These are phyloP conservation scores for Claviceps humidiphila DNA, from an alignment of 2,329 filamentous ascomycete species.

Conservation along the genomic window DNA sequence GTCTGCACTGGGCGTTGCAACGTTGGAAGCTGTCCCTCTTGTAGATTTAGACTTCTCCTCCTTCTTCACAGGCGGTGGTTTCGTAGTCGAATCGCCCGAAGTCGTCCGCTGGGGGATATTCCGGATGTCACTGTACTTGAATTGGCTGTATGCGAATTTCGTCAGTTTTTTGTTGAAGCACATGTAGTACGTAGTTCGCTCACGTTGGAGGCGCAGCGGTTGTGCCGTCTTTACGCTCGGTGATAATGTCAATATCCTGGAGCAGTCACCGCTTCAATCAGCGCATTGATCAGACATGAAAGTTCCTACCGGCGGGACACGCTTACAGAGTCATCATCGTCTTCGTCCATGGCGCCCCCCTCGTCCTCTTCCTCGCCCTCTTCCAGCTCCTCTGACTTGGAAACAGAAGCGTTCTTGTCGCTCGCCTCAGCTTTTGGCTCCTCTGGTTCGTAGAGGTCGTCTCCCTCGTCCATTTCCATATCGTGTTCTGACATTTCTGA, in stretches of 20 bases:
- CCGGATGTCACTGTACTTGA: conserved; percentile 50
- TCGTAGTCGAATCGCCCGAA: conserved; percentile 35
- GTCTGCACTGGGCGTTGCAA: conserved; percentile 32
- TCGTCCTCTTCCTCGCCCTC: conserved; percentile 53
- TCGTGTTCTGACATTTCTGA: conserved; percentile 13
- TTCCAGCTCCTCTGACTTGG: conserved; percentile 42
- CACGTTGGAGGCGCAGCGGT: conserved; percentile 47
- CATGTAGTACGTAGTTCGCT: conserved; percentile 11
- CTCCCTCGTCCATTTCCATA: conserved; percentile 57
- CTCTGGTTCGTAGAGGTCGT: conserved; percentile 53
- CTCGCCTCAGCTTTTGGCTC: conserved; percentile 30
- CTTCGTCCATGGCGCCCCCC: conserved; percentile 46
- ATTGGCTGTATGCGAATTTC: conserved; percentile 29
- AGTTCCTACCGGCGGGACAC: neutral
- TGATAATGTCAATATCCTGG: conserved; percentile 56
- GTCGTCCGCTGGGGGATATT: conserved; percentile 50
- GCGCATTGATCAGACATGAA: neutral
- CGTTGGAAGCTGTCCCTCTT: conserved; percentile 12
- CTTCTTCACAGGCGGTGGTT: conserved; percentile 33
- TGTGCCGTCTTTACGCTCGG: conserved; percentile 50
- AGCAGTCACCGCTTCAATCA: neutral
- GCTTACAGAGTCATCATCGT: conserved; percentile 34
- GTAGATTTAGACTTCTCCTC: conserved; percentile 25
- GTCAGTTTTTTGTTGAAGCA: neutral
- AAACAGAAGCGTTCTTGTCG: conserved; percentile 16